These are phyloP conservation scores for Cymbopogon flexuosus DNA, from an alignment of 202 grass and related monocot genomes.

Conservation along the genomic window DNA sequence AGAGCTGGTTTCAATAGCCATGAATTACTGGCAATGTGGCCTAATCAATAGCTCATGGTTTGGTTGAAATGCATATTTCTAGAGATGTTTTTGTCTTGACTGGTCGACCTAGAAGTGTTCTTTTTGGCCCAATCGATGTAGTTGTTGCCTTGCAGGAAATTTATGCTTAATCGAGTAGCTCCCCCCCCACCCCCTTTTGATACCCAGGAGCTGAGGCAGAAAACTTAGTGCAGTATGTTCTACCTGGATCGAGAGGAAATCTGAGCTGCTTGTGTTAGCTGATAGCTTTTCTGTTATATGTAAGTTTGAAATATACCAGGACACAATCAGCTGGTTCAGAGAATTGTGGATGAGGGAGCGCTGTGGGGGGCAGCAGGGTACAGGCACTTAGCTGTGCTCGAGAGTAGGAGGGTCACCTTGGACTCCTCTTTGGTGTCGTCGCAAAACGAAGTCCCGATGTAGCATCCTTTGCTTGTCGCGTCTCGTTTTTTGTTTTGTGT, in stretches of 20 bases:
- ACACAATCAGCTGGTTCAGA: too few species aligned
- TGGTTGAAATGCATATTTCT: not conserved
- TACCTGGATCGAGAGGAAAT: not conserved
- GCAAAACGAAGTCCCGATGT: too few species aligned
- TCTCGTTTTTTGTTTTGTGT: too few species aligned
- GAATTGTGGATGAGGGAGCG: too few species aligned
- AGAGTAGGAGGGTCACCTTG: too few species aligned
- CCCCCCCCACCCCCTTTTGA: not conserved
- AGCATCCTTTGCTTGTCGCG: too few species aligned
- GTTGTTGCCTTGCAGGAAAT: not conserved
- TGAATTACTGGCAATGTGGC: not conserved
- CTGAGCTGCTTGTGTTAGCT: not conserved
- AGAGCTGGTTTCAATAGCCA: not conserved
- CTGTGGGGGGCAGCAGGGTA: too few species aligned
- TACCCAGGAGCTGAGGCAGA: not conserved
- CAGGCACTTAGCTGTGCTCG: too few species aligned
- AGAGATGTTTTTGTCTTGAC: not conserved
- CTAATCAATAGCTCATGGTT: not conserved
- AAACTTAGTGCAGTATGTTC: not conserved
- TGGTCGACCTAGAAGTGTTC: not conserved
- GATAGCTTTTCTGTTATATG: not conserved
- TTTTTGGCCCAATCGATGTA: not conserved
- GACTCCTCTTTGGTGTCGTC: too few species aligned
- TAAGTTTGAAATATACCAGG: not conserved
- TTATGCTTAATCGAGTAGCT: not conserved